Evolutionary conservation across 2,329 filamentous ascomycete species (phyloP).

Genomic region (Fusarium equiseti): DNA sequence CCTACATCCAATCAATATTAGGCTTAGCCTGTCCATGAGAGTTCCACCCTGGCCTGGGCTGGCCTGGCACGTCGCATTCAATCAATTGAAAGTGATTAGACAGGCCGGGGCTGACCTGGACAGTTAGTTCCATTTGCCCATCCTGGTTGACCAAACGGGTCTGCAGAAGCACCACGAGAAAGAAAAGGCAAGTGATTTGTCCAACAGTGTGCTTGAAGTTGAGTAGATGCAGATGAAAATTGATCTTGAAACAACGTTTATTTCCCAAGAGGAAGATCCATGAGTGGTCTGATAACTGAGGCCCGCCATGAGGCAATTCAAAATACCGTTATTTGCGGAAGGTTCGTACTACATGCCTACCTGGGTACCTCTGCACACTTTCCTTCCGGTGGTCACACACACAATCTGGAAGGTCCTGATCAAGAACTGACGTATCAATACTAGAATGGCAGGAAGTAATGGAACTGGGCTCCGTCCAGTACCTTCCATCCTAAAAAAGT

Average conservation of each 20-base stretch:
- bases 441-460: background rate
- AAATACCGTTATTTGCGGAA: background rate
- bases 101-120: constrained; percentile 17
- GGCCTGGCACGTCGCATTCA: constrained; percentile 19
- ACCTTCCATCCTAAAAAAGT: background rate
- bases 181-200: constrained; percentile 35
- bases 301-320: constrained; percentile 10
- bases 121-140: constrained; percentile 23
- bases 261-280: constrained; percentile 7
- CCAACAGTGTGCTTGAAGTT: constrained; percentile 32
- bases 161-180: constrained; percentile 22
- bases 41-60: constrained; percentile 1
- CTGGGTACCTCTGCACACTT: background rate
- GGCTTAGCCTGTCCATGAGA: constrained; percentile 24
- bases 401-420: background rate
- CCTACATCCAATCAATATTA: constrained; percentile 34
- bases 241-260: constrained; percentile 32
- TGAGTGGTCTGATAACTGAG: constrained; percentile 21
- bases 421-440: background rate
- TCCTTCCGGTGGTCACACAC: background rate
- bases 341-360: background rate
- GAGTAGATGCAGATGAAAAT: constrained; percentile 26
- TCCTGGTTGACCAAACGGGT: constrained; percentile 21
- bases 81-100: constrained; percentile 33
- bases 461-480: background rate